Evolutionary conservation across 2,329 filamentous ascomycete species (phyloP).

Genomic region (Pseudocercospora pini-densiflorae): DNA sequence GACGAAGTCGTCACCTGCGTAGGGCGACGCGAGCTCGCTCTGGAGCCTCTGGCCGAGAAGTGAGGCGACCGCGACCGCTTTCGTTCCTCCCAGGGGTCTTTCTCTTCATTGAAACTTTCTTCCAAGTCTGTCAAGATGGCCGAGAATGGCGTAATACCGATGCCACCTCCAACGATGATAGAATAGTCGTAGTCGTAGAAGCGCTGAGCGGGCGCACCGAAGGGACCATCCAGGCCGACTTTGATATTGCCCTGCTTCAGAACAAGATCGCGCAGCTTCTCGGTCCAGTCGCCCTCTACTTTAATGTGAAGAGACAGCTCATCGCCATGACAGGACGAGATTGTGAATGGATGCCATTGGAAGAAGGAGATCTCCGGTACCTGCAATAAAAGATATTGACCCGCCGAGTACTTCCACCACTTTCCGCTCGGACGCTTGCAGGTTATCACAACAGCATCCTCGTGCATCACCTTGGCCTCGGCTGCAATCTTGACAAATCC

Average conservation of each 20-base stretch:
- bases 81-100: slow-evolving; percentile 31
- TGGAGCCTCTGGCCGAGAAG: neutral
- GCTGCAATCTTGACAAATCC: slow-evolving; percentile 58
- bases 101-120: slow-evolving; percentile 34
- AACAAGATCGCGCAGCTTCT: slow-evolving; percentile 50
- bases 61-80: slow-evolving; percentile 6
- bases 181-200: slow-evolving; percentile 64
- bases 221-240: slow-evolving; percentile 62
- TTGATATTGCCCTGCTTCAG: slow-evolving; percentile 46
- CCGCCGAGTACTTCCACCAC: slow-evolving; percentile 60
- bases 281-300: slow-evolving; percentile 62
- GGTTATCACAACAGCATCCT: slow-evolving; percentile 58
- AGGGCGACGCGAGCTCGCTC: neutral
- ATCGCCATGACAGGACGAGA: slow-evolving; percentile 59
- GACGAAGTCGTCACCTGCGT: neutral
- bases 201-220: slow-evolving; percentile 62
- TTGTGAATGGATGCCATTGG: slow-evolving; percentile 65
- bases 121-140: slow-evolving; percentile 62
- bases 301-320: slow-evolving; percentile 63
- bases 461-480: slow-evolving; percentile 55
- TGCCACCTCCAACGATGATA: slow-evolving; percentile 61
- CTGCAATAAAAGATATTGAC: slow-evolving; percentile 62
- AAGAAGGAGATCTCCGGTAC: slow-evolving; percentile 58
- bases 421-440: slow-evolving; percentile 54
- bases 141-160: slow-evolving; percentile 63